Base-by-base conservation (phyloP, 805 yeast genomes). In the Candida suzukii region DNA sequence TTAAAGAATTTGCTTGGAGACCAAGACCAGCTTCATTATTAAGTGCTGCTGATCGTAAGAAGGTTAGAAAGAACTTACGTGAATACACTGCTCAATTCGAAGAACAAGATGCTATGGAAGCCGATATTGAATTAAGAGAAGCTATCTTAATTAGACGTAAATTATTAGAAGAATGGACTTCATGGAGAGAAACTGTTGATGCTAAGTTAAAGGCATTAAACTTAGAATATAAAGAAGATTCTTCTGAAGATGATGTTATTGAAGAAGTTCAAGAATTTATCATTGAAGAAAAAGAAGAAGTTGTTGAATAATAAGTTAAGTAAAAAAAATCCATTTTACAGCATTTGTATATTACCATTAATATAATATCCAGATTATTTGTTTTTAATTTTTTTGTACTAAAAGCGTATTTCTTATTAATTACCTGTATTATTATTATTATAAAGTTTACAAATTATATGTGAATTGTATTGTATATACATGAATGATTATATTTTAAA, bases 61-160 rank as follows among this genome's bases (percentile, higher is more conserved):
- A 82, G 74, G 88, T 93, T 48, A 78, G 87, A 71, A 85, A 86
- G 83, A 83, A 83, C 69, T 68, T 91, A 70, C 78, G 82, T 61
- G 91, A 86, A 66, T 87, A 84, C 74, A 73, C 88, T 53, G 93
- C 93, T 33, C 88, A 87, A 66, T 93, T 90, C 68, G 98, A 91
- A 52, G 96, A 88, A 67, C 71, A 75, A 48, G 99, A 93, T 68
- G 91, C 91, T 37, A 90, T 88, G 91, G 97, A 88, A 67, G 95
- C 93, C 45, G 83, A 86, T 56, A 83, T 88, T 55, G 96, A 95
- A 55, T 76, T 86, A 52, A 82, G 93, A 71, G 97, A 88, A 61
- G 73, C 88, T 50, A 88, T 88, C 62, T 73, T 87, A 70, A 76
- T 68, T 57, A 88, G 96, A 65, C 84, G 93, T 70, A 73, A 74